Base-by-base conservation (phyloP, 2,329 filamentous ascomycete species). In the Gaeumannomyces tritici region DNA sequence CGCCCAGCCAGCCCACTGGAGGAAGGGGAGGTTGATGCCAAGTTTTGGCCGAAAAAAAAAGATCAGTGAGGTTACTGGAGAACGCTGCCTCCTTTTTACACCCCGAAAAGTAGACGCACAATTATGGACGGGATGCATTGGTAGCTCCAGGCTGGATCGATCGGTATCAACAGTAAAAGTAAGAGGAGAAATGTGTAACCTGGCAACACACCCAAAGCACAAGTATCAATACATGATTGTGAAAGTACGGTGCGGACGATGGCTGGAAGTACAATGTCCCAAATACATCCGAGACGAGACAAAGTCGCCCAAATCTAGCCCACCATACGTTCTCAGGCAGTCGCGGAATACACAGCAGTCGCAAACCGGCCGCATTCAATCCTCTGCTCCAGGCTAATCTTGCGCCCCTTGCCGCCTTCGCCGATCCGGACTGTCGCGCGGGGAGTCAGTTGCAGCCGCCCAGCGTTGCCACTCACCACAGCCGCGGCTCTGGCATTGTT, bases 361-460 rank as follows among this genome's bases (percentile, higher is more conserved):
- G 93, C 87, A 66, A 85, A 87, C 65, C 89, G 83, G 24, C 93
- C 93, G 72, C 93, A 97, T 73, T 95, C 91, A 13, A 96, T 87
- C 68, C 87, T 87, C 77, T 97, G 93, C 77, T 96, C 92, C 67
- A 96, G 77, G 62, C 82, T 88, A 21, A 89, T 88, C 71, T 82
- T 90, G 69, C 89, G 80, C 1, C 90, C 89, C 67, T 78, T 81
- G 60, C 80, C 80, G 12, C 74, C 78, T 63, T 79, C 77, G 2
- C 83, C 84, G 9, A 95, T 73, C 63, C 81, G 84, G 26, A 89
- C 88, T 66, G 83, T 90, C 67, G 88, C 84, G 68, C 83, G 79
- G 54, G 93, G 93, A 63, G 92, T 91, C 67, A 96, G 85, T 73
- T 96, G 83, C 64, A 97, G 86, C 47, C 93, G 80, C 72, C 92